Percentiles rank a stretch among this genome's conserved stretches.
These are phyloP conservation scores for Aotearoamyces nothofagi DNA, from an alignment of 2,329 filamentous ascomycete species.

Conservation along the genomic window DNA sequence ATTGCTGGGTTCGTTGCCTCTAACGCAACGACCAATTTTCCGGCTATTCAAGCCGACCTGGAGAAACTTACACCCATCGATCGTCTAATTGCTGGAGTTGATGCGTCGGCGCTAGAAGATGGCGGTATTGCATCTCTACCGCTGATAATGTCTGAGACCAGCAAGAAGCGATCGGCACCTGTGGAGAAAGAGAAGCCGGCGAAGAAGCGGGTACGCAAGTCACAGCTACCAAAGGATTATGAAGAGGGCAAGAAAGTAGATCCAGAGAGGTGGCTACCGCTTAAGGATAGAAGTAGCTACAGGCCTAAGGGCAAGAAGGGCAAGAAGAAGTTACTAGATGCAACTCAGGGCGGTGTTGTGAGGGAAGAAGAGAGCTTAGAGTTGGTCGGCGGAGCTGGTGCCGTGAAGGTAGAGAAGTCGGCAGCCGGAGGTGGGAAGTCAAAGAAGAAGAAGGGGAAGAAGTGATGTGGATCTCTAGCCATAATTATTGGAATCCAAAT, in stretches of 20 bases:
- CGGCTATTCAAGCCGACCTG: conserved; percentile 37
- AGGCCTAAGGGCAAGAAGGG: conserved; percentile 85
- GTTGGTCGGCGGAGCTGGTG: conserved; percentile 45
- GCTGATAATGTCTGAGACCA: conserved; percentile 22
- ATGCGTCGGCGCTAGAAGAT: conserved; percentile 47
- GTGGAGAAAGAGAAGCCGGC: conserved; percentile 24
- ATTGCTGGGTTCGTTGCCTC: conserved; percentile 79
- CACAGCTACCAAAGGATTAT: conserved; percentile 55
- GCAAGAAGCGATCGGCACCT: conserved; percentile 32
- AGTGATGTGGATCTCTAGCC: conserved; percentile 19
- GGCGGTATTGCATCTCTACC: conserved; percentile 43
- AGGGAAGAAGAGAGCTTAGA: conserved; percentile 56
- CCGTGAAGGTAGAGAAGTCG: conserved; percentile 48
- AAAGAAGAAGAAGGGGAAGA: conserved; percentile 34
- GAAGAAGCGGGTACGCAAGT: conserved; percentile 42
- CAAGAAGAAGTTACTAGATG: conserved; percentile 63
- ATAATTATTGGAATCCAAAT: too few species aligned
- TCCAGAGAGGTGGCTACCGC: conserved; percentile 82
- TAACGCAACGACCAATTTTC: conserved; percentile 45
- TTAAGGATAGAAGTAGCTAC: conserved; percentile 80
- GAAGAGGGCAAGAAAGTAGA: conserved; percentile 70
- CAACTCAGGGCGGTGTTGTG: conserved; percentile 75
- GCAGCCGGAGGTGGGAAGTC: conserved; percentile 20
- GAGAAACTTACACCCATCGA: conserved; percentile 45
- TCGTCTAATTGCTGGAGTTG: conserved; percentile 41